Evolutionary conservation across 306 rosid genomes (phyloP).

Genomic region (Morella rubra): DNA sequence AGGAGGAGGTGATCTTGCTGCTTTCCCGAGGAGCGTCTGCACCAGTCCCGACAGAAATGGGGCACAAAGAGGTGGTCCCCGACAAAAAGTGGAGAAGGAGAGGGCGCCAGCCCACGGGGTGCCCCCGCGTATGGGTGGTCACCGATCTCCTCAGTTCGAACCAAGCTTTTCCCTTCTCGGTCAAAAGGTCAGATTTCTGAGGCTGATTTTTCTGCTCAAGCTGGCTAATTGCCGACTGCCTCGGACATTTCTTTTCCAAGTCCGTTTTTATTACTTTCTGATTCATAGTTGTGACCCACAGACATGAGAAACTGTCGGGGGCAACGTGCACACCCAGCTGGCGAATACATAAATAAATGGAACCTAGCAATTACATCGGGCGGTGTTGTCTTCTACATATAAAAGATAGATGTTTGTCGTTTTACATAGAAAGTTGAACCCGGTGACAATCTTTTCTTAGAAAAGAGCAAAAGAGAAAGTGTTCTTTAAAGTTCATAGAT

Average conservation of each 20-base stretch:
- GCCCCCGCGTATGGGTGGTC: too few relatives aligned
- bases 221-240: not conserved
- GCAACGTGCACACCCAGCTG: constrained; percentile 28
- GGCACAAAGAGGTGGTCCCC: too few relatives aligned
- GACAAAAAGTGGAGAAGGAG: too few relatives aligned
- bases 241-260: not conserved
- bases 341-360: not conserved
- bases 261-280: not conserved
- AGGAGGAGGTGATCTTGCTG: too few relatives aligned
- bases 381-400: not conserved
- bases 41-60: too few relatives aligned
- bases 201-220: too few relatives aligned
- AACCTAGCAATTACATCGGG: constrained; percentile 15
- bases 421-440: constrained; percentile 9
- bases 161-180: too few relatives aligned
- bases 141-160: too few relatives aligned
- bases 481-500: not conserved
- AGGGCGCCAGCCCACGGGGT: too few relatives aligned
- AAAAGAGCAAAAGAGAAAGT: not conserved
- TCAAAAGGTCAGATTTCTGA: too few relatives aligned
- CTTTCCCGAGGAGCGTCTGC: too few relatives aligned
- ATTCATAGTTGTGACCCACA: not conserved
- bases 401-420: not conserved
- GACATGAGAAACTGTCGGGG: not conserved
- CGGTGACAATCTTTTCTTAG: not conserved